Evolutionary conservation across 768 basidiomycete genomes (phyloP), one percentile per base, ranked within the genome.

Genomic region (Sarcomyxa edulis): DNA sequence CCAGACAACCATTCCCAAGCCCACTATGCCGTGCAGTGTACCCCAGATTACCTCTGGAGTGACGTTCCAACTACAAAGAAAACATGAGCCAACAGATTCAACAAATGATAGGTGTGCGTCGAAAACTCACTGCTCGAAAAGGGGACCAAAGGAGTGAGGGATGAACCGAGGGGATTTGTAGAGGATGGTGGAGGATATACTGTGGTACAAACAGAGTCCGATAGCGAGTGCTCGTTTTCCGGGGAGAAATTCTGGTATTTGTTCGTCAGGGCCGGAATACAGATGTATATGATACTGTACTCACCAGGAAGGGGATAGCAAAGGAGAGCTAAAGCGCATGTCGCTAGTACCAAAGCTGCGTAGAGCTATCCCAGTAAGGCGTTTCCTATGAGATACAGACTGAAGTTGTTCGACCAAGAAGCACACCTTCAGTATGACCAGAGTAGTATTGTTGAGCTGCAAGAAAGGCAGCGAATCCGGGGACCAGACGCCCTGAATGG

Each of bases 181-280:
- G 34, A 92, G 72, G 34, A 88, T 60, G 2, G 86, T 88, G 1
- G 87, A 86, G 35, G 70, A 71, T 22, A 81, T 58, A 42, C 68
- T 78, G 56, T 92, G 88, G 56, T 91, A 92, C 10, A 89, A 49
- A 45, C 81, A 80, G 2, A 92, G 71, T 7, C 69, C 77, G 20
- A 92, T 79, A 2, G 84, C 89, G 7, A 91, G 58, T 0, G 85
- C 89, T 11, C 89, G 78, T 64, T 92, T 92, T 8, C 87, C 87
- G 0, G 88, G 89, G 3, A 91, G 62, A 58, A 85, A 89, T 48
- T 91, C 88, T 86, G 45, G 27, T 21, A 16, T 37, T n/a, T 20
- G 28, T 20, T 25, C 8, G 29, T 15, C n/a, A 29, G 22, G 19
- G 25, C 4, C 28, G 22, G 20, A 14, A 15, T 37, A 9, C 5